Conservation (phyloP, 768 basidiomycete species). For the Suillus lakei region DNA sequence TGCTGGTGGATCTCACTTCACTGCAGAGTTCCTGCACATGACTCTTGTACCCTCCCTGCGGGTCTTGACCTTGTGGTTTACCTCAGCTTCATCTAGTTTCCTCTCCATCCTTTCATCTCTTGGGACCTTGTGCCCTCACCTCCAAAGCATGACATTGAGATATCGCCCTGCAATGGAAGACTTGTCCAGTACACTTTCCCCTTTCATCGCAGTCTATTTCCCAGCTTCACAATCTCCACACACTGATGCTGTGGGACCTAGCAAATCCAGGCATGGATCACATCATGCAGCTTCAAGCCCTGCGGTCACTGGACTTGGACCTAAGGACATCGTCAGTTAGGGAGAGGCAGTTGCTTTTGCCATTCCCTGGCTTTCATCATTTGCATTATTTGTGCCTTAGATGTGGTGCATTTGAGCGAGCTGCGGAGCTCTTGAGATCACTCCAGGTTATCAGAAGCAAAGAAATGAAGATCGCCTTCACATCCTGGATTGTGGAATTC, state of each 20-base stretch:
- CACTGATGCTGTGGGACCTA: neutral
- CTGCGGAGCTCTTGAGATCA: neutral
- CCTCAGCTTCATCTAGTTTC: neutral
- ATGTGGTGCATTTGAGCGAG: neutral
- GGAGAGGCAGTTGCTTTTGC: neutral
- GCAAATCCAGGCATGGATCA: neutral
- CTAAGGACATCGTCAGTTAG: neutral
- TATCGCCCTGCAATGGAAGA: neutral
- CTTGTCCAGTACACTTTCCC: neutral
- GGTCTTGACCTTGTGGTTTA: neutral
- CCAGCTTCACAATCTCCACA: neutral
- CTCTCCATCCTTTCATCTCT: neutral
- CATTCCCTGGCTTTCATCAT: neutral
- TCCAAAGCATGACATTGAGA: neutral
- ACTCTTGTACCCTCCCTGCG: slow-evolving; percentile 24
- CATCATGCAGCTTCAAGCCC: slow-evolving; percentile 2
- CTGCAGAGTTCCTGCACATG: slow-evolving; percentile 27
- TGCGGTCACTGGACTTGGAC: neutral
- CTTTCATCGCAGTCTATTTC: slow-evolving; percentile 1
- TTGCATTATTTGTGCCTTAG: neutral
- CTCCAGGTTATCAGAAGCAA: neutral
- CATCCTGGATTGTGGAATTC: neutral
- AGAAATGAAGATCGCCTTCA: neutral
- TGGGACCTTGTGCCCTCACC: neutral
- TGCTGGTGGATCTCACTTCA: slow-evolving; percentile 20